A percentile compares a stretch with the other conserved stretches of the same genome.
Evolutionary conservation across 2,329 filamentous ascomycete genomes (phyloP).

Genomic region (Colletotrichum limetticola): DNA sequence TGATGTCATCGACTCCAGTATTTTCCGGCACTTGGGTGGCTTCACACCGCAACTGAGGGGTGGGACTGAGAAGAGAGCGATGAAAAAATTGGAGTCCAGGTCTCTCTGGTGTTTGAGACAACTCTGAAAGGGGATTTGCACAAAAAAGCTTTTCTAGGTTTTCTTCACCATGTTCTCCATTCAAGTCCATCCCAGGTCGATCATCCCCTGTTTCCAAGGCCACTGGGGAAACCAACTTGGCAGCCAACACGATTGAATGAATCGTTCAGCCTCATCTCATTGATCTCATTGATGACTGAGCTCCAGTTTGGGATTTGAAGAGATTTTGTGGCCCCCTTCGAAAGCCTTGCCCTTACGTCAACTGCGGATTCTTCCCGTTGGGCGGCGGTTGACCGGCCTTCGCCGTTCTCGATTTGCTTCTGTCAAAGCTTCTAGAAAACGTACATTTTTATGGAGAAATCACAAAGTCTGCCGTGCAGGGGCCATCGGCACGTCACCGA

Average conservation of each 20-base stretch:
- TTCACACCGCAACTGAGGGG: constrained; percentile 20
- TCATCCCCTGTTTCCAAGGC: too few species aligned
- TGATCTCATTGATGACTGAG: too few species aligned
- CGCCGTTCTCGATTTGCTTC: constrained; percentile 10
- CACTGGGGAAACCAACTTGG: too few species aligned
- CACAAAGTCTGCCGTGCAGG: constrained; percentile 8
- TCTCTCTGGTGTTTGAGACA: constrained; percentile 5
- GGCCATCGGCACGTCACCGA: constrained; percentile 18
- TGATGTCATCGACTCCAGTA: constrained; percentile 34
- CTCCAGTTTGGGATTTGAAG: neutral
- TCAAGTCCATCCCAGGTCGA: too few species aligned
- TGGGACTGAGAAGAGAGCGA: neutral
- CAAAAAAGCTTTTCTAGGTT: neutral
- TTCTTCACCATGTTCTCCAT: neutral
- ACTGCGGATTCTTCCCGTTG: constrained; percentile 16
- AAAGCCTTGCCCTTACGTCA: constrained; percentile 10
- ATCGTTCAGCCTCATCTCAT: too few species aligned
- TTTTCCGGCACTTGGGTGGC: constrained; percentile 25
- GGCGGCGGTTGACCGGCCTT: neutral
- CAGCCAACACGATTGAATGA: too few species aligned
- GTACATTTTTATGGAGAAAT: constrained; percentile 17
- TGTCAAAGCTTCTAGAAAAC: constrained; percentile 30
- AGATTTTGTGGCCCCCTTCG: neutral
- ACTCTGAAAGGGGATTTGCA: neutral
- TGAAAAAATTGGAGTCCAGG: neutral